Conservation (phyloP, 2,329 filamentous ascomycete species). For the Epichloe uncinata region DNA sequence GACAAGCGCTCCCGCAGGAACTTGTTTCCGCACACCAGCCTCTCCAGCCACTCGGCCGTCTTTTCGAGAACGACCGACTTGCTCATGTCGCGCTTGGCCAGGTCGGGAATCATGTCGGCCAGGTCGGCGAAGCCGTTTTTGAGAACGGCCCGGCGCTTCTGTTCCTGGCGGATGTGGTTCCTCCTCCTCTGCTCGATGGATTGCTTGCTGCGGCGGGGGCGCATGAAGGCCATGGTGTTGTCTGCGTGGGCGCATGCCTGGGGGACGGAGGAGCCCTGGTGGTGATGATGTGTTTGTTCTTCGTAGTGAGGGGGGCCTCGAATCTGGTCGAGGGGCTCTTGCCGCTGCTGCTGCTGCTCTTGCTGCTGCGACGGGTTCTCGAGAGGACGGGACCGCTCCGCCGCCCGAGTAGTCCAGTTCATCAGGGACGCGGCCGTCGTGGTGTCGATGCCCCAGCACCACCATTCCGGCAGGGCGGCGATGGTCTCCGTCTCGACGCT, state of each 20-base stretch:
- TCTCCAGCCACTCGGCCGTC: conserved; percentile 1
- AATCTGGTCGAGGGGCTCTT: no score
- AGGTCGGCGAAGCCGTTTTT: conserved; percentile 1
- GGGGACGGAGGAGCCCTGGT: no score
- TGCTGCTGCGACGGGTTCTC: neutral
- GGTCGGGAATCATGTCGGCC: neutral
- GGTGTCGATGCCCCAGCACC: conserved; percentile 1
- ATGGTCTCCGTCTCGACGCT: neutral
- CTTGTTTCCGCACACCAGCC: neutral
- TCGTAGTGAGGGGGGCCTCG: no score
- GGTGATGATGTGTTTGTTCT: no score
- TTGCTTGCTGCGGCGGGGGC: neutral
- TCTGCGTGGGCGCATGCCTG: neutral
- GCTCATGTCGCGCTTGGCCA: neutral
- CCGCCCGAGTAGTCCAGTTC: neutral
- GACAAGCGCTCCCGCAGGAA: neutral
- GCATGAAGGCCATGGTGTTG: neutral
- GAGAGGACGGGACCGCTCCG: neutral
- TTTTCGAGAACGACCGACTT: conserved; percentile 1
- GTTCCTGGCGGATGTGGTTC: conserved; percentile 3
- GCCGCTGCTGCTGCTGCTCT: no score
- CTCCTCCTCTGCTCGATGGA: neutral
- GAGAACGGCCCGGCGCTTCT: neutral
- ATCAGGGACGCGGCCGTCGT: neutral
- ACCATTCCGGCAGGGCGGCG: neutral